These are phyloP conservation scores for Rasamsonia emersonii DNA, from an alignment of 2,329 filamentous ascomycete genomes.

Conservation along the genomic window DNA sequence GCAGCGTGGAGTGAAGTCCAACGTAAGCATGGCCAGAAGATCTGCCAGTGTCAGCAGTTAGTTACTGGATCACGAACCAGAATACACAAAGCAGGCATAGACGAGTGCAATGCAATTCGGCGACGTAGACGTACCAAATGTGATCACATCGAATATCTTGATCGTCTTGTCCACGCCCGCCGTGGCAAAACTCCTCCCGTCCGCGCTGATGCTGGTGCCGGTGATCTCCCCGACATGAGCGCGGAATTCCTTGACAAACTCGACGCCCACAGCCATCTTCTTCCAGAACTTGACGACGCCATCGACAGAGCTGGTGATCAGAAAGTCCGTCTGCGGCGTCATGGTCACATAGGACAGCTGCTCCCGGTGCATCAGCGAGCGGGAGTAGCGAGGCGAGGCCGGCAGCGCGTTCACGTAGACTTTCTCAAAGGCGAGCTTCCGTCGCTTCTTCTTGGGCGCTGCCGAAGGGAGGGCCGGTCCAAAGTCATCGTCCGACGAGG, in stretches of 20 bases:
- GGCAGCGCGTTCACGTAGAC: conserved; percentile 88
- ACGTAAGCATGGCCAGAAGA: conserved; percentile 69
- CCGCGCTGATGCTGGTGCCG: conserved; percentile 74
- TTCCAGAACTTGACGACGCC: conserved; percentile 99
- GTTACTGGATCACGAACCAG: background rate
- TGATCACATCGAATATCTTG: conserved; percentile 59
- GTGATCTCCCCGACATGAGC: conserved; percentile 80
- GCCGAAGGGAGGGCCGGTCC: conserved; percentile 81
- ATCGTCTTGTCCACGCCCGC: conserved; percentile 52
- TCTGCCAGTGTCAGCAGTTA: conserved; percentile 40
- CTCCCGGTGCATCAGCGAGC: conserved; percentile 97
- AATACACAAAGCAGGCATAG: background rate
- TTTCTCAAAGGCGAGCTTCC: conserved; percentile 87
- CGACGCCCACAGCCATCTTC: conserved; percentile 79
- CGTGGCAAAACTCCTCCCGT: conserved; percentile 89
- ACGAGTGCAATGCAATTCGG: too few relatives aligned
- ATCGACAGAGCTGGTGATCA: conserved; percentile 88
- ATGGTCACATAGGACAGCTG: conserved; percentile 81
- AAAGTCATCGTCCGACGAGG: conserved; percentile 77
- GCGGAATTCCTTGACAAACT: conserved; percentile 97
- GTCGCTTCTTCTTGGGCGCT: conserved; percentile 80
- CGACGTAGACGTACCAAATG: conserved; percentile 51
- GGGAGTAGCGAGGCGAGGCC: conserved; percentile 72
- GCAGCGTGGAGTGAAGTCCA: conserved; percentile 66
- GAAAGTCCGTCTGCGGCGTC: conserved; percentile 85